Percentiles rank a stretch among this genome's conserved stretches.
Conservation (phyloP, 139 green algal genomes). For the Picochlorum sp. region DNA sequence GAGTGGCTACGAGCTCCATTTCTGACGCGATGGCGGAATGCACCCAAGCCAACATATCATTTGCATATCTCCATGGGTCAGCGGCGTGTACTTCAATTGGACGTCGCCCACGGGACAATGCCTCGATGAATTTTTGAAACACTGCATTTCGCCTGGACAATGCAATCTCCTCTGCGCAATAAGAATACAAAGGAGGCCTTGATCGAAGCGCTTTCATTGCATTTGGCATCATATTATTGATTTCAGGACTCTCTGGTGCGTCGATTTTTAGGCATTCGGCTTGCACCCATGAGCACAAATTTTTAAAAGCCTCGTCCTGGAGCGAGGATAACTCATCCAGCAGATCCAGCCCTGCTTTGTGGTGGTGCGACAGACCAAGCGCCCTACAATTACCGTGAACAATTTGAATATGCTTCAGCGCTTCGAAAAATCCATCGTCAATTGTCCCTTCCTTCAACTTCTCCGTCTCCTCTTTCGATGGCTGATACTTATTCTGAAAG, state of each 20-base stretch:
- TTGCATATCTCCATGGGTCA: slow-evolving; percentile 72
- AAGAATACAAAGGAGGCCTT: slow-evolving; percentile 82
- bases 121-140: slow-evolving; percentile 71
- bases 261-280: slow-evolving; percentile 73
- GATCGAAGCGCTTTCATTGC: slow-evolving; percentile 67
- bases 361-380: slow-evolving; percentile 80
- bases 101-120: slow-evolving; percentile 76
- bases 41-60: slow-evolving; percentile 97
- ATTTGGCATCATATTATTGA: slow-evolving; percentile 58
- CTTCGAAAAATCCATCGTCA: slow-evolving; percentile 72
- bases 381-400: slow-evolving; percentile 90
- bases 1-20: slow-evolving; percentile 71
- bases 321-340: slow-evolving; percentile 92
- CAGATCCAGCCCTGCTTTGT: slow-evolving; percentile 91
- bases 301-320: slow-evolving; percentile 91
- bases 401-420: slow-evolving; percentile 66
- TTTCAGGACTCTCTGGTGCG: slow-evolving; percentile 79
- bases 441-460: slow-evolving; percentile 49
- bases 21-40: slow-evolving; percentile 82
- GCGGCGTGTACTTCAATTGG: slow-evolving; percentile 96
- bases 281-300: slow-evolving; percentile 94
- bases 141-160: slow-evolving; percentile 74
- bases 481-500: slow-evolving; percentile 93
- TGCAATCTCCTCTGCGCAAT: slow-evolving; percentile 91
- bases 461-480: slow-evolving; percentile 57